Evolutionary conservation across 148 eudicot species (phyloP), one percentile per base, ranked within the genome.

Genomic region (Amaranthus hypochondriacus): DNA sequence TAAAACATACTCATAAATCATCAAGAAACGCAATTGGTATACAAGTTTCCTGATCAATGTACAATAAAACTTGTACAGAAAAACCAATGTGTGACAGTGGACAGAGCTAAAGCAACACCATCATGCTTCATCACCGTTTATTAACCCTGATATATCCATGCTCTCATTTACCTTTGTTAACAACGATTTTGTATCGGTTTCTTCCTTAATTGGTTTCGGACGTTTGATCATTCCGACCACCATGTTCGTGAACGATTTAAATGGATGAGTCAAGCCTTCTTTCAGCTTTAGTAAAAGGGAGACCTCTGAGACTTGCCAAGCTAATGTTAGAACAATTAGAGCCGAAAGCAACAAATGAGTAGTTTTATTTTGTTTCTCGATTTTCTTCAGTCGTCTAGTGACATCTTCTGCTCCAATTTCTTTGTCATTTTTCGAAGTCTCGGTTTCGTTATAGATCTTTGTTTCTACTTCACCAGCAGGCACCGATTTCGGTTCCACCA

Each of bases 221-320:
- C 77, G 69, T 76, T 75, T 88, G n/a, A 89, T 2, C 69, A 85
- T n/a, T 6, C 86, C 83, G 0, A 68, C 69, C 12, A 91, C 6
- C 76, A 86, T 46, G 65, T 66, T 73, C 12, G 87, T 84, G 3
- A 91, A 2, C 49, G 89, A 80, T 74, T 46, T 73, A 39, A 81
- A 64, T 0, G 97, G 97, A 69, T 92, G 58, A 14, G 43, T 78
- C 14, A 92, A 4, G 11, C 86, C 83, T 5, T 80, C 47, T 78
- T 83, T 89, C 50, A 89, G 48, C 75, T 79, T 88, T 50, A 86
- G 46, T 62, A 89, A 52, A 4, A 89, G 75, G 5, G 92, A 76
- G 57, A 85, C 78, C 71, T 89, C 95, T 5, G 89, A 86, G 59
- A 89, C 67, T 62, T 92, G 97, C 90, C 92, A 92, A 6, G 76